Evolutionary conservation across 352 stramenopile species (phyloP), one percentile per base, ranked within the genome.

Genomic region (Globisporangium echinulatum): DNA sequence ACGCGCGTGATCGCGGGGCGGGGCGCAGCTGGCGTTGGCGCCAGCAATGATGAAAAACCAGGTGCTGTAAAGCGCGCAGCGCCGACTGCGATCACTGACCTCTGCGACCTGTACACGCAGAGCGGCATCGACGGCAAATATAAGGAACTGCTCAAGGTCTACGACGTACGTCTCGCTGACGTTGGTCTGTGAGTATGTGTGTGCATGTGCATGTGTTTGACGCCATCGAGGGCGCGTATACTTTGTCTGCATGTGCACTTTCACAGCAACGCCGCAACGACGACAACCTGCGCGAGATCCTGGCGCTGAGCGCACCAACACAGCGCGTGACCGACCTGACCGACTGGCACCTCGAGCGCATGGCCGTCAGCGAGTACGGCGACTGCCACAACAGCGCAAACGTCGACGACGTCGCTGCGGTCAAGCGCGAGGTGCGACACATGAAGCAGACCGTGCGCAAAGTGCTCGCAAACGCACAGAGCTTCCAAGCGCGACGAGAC

Each of bases 331-430:
- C 76, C 38, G 79, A 85, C 33, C 63, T 92, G 10, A 89, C 79
- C 14, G 75, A 75, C 14, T 92, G 83, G 83, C 79, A 90, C 66
- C 58, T 92, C 52, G 83, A 92, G 67, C 83, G 83, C 49, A 92
- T 92, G 80, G 83, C 83, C 0, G 79, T 90, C 38, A 80, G 77
- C 14, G 83, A 92, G 64, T 79, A 82, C n/a, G 83, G 71, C 17
- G 68, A 75, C 25, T 68, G 70, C 7, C 49, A 59, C 4, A 5
- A 15, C 5, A 58, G 60, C 9, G 55, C 65, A 3, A 75, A 51
- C 40, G 55, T 58, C 38, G 37, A 57, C 49, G 77, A 92, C 56
- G 68, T 86, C 49, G 71, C 75, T 6, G 57, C 75, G 42, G 87
- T 89, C 68, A 79, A 86, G 61, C 73, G 74, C 4, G 77, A 92